Conservation (phyloP, 2,329 filamentous ascomycete species). For the Microdochium nivale region DNA sequence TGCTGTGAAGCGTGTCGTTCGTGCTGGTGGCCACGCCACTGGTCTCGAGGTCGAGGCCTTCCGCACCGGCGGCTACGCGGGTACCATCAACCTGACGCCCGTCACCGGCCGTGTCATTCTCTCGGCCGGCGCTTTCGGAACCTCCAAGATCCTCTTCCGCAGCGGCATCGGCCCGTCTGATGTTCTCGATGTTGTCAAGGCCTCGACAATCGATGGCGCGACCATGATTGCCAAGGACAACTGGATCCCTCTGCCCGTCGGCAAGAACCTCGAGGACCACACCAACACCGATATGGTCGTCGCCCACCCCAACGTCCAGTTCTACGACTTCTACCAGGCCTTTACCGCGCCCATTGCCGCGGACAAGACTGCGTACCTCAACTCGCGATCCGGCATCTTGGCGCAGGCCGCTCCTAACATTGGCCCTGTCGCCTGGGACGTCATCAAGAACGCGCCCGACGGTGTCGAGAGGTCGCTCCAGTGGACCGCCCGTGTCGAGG, state of each 20-base stretch:
- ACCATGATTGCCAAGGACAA: constrained; percentile 39
- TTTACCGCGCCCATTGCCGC: constrained; percentile 37
- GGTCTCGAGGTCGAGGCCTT: constrained; percentile 59
- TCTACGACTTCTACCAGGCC: constrained; percentile 59
- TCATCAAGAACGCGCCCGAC: constrained; percentile 42
- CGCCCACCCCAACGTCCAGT: constrained; percentile 33
- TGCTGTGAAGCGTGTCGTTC: constrained; percentile 57
- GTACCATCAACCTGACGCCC: constrained; percentile 51
- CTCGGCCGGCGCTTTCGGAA: constrained; percentile 61
- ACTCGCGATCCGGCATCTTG: constrained; percentile 43
- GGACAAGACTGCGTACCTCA: constrained; percentile 35
- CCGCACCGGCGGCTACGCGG: constrained; percentile 42
- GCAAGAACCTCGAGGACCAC: constrained; percentile 50
- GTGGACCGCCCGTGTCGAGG: constrained; percentile 58
- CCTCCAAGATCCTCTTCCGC: constrained; percentile 58
- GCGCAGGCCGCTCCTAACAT: constrained; percentile 59
- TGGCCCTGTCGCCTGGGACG: constrained; percentile 52
- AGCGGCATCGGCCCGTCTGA: constrained; percentile 60
- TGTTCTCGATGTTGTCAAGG: constrained; percentile 44
- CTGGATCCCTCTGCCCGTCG: constrained; percentile 52
- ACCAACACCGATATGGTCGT: constrained; percentile 39
- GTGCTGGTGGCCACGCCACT: constrained; percentile 51
- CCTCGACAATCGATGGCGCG: constrained; percentile 35
- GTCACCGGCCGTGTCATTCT: constrained; percentile 57
- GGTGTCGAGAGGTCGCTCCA: constrained; percentile 55